Conservation (phyloP, 2,329 filamentous ascomycete species). For the Aspergillus ochraceus region DNA sequence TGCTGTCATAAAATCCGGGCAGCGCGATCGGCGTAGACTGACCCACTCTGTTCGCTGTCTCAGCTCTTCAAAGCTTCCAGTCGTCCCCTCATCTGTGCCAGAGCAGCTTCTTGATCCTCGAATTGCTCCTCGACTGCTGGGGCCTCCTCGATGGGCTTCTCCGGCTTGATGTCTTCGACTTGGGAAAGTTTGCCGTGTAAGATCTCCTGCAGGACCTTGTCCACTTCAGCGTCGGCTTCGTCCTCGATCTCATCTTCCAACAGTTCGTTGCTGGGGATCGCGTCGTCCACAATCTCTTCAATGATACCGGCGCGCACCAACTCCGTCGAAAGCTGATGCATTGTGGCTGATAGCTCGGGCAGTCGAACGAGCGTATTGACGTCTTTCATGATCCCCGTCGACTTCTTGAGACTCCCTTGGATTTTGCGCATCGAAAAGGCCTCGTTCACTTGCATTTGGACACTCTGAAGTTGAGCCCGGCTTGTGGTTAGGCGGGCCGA, state of each 20-base stretch:
- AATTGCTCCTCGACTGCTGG: slow-evolving; percentile 68
- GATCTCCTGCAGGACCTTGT: slow-evolving; percentile 89
- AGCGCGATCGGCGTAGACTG: background rate
- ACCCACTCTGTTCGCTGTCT: slow-evolving; percentile 17
- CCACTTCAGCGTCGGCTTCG: slow-evolving; percentile 81
- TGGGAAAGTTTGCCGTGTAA: slow-evolving; percentile 78
- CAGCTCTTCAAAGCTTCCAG: slow-evolving; percentile 89
- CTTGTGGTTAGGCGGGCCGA: slow-evolving; percentile 73
- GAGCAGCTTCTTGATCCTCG: slow-evolving; percentile 82
- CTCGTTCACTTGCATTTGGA: slow-evolving; percentile 97
- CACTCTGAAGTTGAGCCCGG: slow-evolving; percentile 87
- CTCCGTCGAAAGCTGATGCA: slow-evolving; percentile 83
- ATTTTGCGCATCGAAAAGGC: slow-evolving; percentile 95
- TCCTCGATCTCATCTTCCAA: slow-evolving; percentile 67
- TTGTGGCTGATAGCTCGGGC: slow-evolving; percentile 83
- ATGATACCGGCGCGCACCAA: slow-evolving; percentile 94
- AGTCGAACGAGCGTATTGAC: slow-evolving; percentile 83
- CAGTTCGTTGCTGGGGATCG: slow-evolving; percentile 70
- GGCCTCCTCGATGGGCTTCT: slow-evolving; percentile 52
- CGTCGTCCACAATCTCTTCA: slow-evolving; percentile 94
- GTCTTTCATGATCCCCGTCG: slow-evolving; percentile 94
- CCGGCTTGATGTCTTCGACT: slow-evolving; percentile 59
- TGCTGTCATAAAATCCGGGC: slow-evolving; percentile 2
- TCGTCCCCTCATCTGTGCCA: slow-evolving; percentile 90
- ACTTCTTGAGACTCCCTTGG: slow-evolving; percentile 82